These are phyloP conservation scores for Paraconiothyrium sp. DNA, from an alignment of 2,329 filamentous ascomycete species.

Conservation along the genomic window DNA sequence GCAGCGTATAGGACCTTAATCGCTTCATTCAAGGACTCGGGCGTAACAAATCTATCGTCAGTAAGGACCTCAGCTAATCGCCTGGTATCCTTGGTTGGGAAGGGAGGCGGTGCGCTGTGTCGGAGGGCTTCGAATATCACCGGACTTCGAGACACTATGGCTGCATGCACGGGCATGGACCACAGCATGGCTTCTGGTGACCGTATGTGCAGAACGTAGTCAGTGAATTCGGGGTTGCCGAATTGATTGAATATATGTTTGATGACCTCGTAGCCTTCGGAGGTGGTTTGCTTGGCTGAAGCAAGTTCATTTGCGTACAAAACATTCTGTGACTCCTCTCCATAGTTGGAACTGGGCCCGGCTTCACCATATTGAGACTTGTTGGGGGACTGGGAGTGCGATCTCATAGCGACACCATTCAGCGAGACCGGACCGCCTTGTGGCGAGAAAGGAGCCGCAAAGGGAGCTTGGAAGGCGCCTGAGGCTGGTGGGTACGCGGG, in stretches of 20 bases:
- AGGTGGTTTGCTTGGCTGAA: constrained; percentile 18
- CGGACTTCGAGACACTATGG: constrained; percentile 47
- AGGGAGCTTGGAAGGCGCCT: constrained; percentile 31
- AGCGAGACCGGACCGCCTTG: constrained; percentile 24
- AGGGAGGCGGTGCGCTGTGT: constrained; percentile 29
- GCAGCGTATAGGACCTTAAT: constrained; percentile 49
- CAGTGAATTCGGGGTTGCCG: constrained; percentile 48
- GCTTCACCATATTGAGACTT: constrained; percentile 40
- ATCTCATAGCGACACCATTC: constrained; percentile 38
- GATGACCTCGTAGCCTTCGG: constrained; percentile 41
- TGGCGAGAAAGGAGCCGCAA: constrained; percentile 32
- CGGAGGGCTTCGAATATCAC: constrained; percentile 43
- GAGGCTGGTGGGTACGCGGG: constrained; percentile 28
- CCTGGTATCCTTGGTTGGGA: constrained; percentile 36
- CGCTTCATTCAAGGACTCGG: constrained; percentile 45
- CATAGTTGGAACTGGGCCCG: constrained; percentile 30
- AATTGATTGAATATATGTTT: constrained; percentile 46
- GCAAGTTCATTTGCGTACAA: constrained; percentile 31
- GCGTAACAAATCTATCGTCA: constrained; percentile 38
- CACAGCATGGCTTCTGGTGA: constrained; percentile 38
- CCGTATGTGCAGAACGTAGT: constrained; percentile 48
- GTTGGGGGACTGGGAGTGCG: constrained; percentile 46
- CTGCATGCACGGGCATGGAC: constrained; percentile 46
- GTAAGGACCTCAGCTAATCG: constrained; percentile 39
- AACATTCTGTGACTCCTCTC: constrained; percentile 30